phyloP scores from a whole-genome alignment of 805 yeast genomes.

The Wickerhamomyces xylosicus region DNA sequence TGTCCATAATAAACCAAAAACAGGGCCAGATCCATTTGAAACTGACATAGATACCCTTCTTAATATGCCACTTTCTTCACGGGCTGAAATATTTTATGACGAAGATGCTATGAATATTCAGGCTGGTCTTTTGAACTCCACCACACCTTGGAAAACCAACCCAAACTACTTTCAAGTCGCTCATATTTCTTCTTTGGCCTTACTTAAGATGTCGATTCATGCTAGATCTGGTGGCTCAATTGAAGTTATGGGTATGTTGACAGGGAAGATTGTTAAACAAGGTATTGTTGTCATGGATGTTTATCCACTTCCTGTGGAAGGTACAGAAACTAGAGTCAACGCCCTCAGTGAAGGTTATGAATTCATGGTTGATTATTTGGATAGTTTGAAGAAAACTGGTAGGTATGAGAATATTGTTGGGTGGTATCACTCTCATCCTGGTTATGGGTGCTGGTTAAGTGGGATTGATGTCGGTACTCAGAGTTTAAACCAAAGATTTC shows the following conservation, averaged over 20 bases:
- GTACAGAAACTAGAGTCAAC: slow-evolving; percentile 92
- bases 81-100: slow-evolving; percentile 11
- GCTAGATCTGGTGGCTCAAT: slow-evolving; percentile 77
- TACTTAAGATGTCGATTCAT: slow-evolving; percentile 68
- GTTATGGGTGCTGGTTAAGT: slow-evolving; percentile 93
- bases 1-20: not conserved
- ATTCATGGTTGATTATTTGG: slow-evolving; percentile 80
- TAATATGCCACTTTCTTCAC: slow-evolving; percentile 6
- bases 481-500: slow-evolving; percentile 70
- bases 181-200: slow-evolving; percentile 59
- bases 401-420: slow-evolving; percentile 76
- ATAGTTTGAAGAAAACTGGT: slow-evolving; percentile 38
- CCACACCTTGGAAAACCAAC: slow-evolving; percentile 47
- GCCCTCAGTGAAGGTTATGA: slow-evolving; percentile 93
- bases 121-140: slow-evolving; percentile 10
- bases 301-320: slow-evolving; percentile 86
- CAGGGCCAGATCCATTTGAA: slow-evolving; percentile 5
- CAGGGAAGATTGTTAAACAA: slow-evolving; percentile 56
- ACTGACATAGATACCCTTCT: slow-evolving; percentile 10
- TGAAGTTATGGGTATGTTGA: slow-evolving; percentile 92
- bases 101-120: slow-evolving; percentile 3
- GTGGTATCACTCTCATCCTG: slow-evolving; percentile 99
- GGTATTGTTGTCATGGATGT: slow-evolving; percentile 67
- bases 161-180: slow-evolving; percentile 52
- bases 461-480: slow-evolving; percentile 93